These are phyloP conservation scores for Kodamaea kaohsiungensis DNA, from an alignment of 805 yeast genomes.

Conservation along the genomic window DNA sequence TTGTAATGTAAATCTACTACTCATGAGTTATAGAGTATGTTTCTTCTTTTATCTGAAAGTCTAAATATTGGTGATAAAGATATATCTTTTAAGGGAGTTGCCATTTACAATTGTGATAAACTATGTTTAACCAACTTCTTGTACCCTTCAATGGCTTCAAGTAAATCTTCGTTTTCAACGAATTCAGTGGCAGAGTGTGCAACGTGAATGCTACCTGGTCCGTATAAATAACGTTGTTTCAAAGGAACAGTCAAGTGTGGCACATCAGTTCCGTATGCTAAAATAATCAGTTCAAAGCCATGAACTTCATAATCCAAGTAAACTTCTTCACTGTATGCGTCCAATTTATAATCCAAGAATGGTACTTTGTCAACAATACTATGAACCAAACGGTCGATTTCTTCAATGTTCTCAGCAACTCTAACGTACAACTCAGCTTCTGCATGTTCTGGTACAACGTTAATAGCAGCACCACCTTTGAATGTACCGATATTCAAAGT, in stretches of 20 bases:
- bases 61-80: too few species aligned
- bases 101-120: slow-evolving; percentile 9
- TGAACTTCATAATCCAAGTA: slow-evolving; percentile 58
- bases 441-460: slow-evolving; percentile 64
- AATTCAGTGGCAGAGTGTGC: slow-evolving; percentile 63
- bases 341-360: slow-evolving; percentile 20
- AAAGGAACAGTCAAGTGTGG: slow-evolving; percentile 27
- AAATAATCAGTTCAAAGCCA: slow-evolving; percentile 57
- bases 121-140: slow-evolving; percentile 37
- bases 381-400: slow-evolving; percentile 37
- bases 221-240: slow-evolving; percentile 52
- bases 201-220: slow-evolving; percentile 64
- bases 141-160: slow-evolving; percentile 55
- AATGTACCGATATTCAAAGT: slow-evolving; percentile 63
- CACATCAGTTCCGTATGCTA: slow-evolving; percentile 51
- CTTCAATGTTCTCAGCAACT: slow-evolving; percentile 49
- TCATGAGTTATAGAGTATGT: too few species aligned
- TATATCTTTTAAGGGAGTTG: too few species aligned
- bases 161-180: slow-evolving; percentile 48
- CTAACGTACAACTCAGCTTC: slow-evolving; percentile 51
- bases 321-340: slow-evolving; percentile 38
- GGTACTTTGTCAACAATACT: slow-evolving; percentile 31
- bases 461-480: slow-evolving; percentile 63
- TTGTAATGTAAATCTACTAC: too few species aligned
- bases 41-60: too few species aligned